Evolutionary conservation across 1,139 yeast species (phyloP), one percentile per base, ranked within the genome.

Genomic region (Diutina siamensis): DNA sequence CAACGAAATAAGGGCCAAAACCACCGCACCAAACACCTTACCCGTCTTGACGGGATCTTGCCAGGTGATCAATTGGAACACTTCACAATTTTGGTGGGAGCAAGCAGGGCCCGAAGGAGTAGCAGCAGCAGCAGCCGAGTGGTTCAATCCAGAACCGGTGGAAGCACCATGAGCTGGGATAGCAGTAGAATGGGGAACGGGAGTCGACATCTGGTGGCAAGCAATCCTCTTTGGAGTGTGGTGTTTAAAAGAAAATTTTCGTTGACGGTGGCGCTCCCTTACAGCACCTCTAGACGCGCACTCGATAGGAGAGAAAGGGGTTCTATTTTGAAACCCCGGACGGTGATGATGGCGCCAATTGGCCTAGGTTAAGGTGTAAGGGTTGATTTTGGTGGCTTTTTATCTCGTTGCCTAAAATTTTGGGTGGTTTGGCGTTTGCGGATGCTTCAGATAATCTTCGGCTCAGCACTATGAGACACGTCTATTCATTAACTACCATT

Each of bases 11-110:
- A 89, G 70, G 21, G 74, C 68, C 34, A 72, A 66, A 44, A 89
- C 58, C 47, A 80, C 64, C 45, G 80, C 73, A 46, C 83, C 94
- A 54, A 88, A 78, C 40, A 83, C 78, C 57, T 81, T 80, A 50
- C 84, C 97, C 48, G 96, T 80, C 57, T 74, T 72, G 52, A 74
- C 67, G 36, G 97, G 96, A 59, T 86, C 76, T 55, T 76, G 73
- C 97, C 97, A 89, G 53, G 89, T 78, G 51, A 89, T 69, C 53
- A 88, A 67, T n/a, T 35, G 35, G 42, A 25, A 44, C 20, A 35
- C 32, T 17, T n/a, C 31, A n/a, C 33, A 38, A 18, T 22, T 2
- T 8, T 15, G 12, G 33, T 1, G 21, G 13, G 32, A 15, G 42
- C 41, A 34, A 7, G 20, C 5, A 12, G 36, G 15, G 3, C 36